A percentile compares a stretch with the other conserved stretches of the same genome.
Evolutionary conservation across 352 stramenopile species (phyloP).

Genomic region (Globisporangium okanoganense): DNA sequence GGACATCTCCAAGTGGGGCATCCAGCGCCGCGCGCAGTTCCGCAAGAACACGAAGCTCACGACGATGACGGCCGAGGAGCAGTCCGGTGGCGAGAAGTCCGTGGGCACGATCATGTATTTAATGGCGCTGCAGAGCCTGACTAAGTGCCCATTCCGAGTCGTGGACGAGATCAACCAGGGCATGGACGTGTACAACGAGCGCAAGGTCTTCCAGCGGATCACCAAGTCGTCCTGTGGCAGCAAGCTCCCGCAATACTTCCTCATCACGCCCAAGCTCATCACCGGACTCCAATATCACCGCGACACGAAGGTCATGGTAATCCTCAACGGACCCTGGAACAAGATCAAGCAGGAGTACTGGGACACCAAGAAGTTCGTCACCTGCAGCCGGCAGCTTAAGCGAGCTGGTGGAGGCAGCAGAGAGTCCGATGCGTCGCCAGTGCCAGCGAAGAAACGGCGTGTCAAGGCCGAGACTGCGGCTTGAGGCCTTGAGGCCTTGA

Average conservation of each 20-base stretch:
- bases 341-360: slow-evolving; percentile 73
- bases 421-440: not conserved
- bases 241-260: slow-evolving; percentile 86
- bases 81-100: slow-evolving; percentile 87
- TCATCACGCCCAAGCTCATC: slow-evolving; percentile 89
- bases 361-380: slow-evolving; percentile 56
- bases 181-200: slow-evolving; percentile 90
- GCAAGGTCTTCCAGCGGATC: slow-evolving; percentile 87
- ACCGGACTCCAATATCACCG: slow-evolving; percentile 79
- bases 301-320: slow-evolving; percentile 87
- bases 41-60: slow-evolving; percentile 80
- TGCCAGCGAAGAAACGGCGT: slow-evolving; percentile 18
- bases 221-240: slow-evolving; percentile 84
- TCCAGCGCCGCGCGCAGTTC: slow-evolving; percentile 82
- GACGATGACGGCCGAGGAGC: slow-evolving; percentile 84
- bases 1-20: slow-evolving; percentile 86
- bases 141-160: slow-evolving; percentile 83
- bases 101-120: slow-evolving; percentile 91
- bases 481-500: too few species aligned
- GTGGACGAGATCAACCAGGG: slow-evolving; percentile 90
- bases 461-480: slow-evolving; percentile 8
- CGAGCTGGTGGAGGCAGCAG: slow-evolving; percentile 4
- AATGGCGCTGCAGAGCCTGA: slow-evolving; percentile 86
- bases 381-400: slow-evolving; percentile 33
- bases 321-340: slow-evolving; percentile 85